phyloP scores from a whole-genome alignment of 169 alveolate species.

The Cryptosporidium tyzzeri region DNA sequence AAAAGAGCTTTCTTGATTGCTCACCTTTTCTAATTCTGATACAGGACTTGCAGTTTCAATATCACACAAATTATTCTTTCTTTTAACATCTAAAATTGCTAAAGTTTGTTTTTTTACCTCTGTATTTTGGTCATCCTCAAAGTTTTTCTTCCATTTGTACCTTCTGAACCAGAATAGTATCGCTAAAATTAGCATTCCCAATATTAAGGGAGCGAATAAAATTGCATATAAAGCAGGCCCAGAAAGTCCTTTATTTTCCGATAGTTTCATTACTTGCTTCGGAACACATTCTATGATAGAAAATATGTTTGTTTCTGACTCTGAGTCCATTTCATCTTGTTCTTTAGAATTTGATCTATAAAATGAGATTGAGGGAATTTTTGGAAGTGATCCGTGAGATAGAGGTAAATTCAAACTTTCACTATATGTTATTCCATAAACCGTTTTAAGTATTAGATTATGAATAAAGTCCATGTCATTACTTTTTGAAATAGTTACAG shows the following conservation, averaged over 20 bases:
- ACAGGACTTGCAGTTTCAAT: constrained; percentile 59
- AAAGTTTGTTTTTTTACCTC: constrained; percentile 16
- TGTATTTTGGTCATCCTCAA: neutral
- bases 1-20: constrained; percentile 6
- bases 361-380: constrained; percentile 11
- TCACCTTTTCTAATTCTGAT: constrained; percentile 10
- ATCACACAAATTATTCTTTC: constrained; percentile 20
- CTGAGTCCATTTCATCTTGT: neutral
- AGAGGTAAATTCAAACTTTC: neutral
- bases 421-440: constrained; percentile 5
- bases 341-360: neutral
- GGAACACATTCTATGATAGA: constrained; percentile 39
- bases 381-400: neutral
- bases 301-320: constrained; percentile 4
- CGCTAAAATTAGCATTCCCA: constrained; percentile 58
- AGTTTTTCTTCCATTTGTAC: constrained; percentile 58
- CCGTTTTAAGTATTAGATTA: constrained; percentile 14
- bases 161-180: constrained; percentile 63
- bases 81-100: constrained; percentile 63
- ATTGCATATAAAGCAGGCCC: constrained; percentile 73
- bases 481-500: constrained; percentile 37
- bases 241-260: constrained; percentile 67
- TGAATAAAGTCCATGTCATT: constrained; percentile 11
- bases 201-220: constrained; percentile 62
- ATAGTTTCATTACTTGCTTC: constrained; percentile 42